phyloP scores from a whole-genome alignment of 345 rosid species.

The Eucalyptus coolabah region DNA sequence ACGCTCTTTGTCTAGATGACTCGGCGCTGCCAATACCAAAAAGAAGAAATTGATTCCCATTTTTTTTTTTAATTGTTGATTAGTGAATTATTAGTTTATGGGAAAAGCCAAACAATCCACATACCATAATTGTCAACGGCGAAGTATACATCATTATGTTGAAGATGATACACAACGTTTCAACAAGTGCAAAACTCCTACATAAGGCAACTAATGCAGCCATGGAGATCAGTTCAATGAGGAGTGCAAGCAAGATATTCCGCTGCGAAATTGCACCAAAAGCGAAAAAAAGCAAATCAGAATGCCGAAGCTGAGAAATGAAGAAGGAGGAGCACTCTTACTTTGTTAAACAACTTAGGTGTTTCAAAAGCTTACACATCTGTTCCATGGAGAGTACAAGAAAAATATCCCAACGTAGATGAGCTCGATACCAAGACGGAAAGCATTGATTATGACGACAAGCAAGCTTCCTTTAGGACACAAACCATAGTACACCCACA shows the following conservation, averaged over 20 bases:
- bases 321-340: not conserved
- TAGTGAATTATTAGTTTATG: not conserved
- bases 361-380: slow-evolving; percentile 14
- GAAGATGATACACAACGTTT: slow-evolving; percentile 15
- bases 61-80: not conserved
- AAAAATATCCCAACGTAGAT: slow-evolving; percentile 18
- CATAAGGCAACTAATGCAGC: slow-evolving; percentile 7
- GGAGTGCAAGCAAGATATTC: slow-evolving; percentile 4
- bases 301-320: not conserved
- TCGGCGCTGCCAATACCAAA: not conserved
- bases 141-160: slow-evolving; percentile 47
- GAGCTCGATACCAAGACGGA: no score
- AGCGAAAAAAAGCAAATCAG: not conserved
- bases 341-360: not conserved
- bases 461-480: no score
- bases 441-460: no score
- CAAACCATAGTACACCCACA: no score
- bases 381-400: slow-evolving; percentile 6
- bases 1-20: slow-evolving; percentile 71
- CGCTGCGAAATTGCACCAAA: not conserved
- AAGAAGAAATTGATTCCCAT: not conserved
- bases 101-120: not conserved
- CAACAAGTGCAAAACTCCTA: slow-evolving; percentile 27
- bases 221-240: slow-evolving; percentile 31
- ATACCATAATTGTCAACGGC: slow-evolving; percentile 60